These are phyloP conservation scores for Aspergillus melleus DNA, from an alignment of 2,329 filamentous ascomycete species.

Conservation along the genomic window DNA sequence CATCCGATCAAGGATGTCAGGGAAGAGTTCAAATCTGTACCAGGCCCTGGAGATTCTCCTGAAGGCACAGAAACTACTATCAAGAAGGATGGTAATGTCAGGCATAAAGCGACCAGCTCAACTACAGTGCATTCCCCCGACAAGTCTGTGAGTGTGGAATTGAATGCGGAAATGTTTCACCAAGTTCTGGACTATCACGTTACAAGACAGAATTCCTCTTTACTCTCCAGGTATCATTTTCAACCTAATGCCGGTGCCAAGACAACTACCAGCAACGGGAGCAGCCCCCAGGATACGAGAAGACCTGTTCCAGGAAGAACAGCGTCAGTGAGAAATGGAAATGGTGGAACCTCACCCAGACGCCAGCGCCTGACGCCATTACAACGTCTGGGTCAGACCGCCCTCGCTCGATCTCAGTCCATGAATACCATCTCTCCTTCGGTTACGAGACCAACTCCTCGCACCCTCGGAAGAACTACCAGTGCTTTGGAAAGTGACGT, in stretches of 20 bases:
- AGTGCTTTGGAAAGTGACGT: background rate
- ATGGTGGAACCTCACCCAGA: constrained; percentile 2
- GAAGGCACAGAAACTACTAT: background rate
- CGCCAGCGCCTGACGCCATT: constrained; percentile 36
- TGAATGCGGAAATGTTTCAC: constrained; percentile 28
- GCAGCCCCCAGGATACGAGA: background rate
- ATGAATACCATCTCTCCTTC: constrained; percentile 26
- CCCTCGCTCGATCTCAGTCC: constrained; percentile 40
- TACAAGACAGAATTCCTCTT: constrained; percentile 34
- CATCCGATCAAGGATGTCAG: background rate
- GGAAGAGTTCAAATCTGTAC: background rate
- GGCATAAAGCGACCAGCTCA: background rate
- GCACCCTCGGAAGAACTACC: background rate
- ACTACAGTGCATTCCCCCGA: background rate
- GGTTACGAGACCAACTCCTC: constrained; percentile 3
- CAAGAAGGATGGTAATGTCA: background rate
- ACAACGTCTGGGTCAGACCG: constrained; percentile 42
- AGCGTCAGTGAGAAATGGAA: background rate
- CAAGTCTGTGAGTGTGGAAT: constrained; percentile 14
- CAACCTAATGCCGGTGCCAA: constrained; percentile 15
- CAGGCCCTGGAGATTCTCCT: background rate
- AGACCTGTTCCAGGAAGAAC: background rate
- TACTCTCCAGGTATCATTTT: constrained; percentile 40
- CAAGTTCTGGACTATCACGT: constrained; percentile 39
- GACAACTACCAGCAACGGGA: background rate